phyloP scores from a whole-genome alignment of 331 rosid genomes.

The Telfairia occidentalis region DNA sequence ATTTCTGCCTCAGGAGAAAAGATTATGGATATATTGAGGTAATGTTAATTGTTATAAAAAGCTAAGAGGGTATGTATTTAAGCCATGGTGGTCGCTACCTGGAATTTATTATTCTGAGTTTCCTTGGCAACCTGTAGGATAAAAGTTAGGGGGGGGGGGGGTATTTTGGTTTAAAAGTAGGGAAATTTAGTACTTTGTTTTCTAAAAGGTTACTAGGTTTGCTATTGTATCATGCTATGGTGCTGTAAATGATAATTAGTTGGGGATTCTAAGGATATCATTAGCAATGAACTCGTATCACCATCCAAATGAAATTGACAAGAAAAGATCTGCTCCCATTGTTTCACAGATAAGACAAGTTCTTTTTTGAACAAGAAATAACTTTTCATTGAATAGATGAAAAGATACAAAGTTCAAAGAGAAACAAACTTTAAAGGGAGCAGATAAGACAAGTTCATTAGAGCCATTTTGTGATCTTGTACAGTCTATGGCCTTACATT shows the following conservation, averaged over 20 bases:
- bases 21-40: neutral
- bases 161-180: neutral
- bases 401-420: too few relatives aligned
- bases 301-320: neutral
- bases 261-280: neutral
- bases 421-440: too few relatives aligned
- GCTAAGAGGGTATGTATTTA: too few relatives aligned
- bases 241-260: neutral
- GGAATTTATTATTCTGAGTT: too few relatives aligned
- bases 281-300: neutral
- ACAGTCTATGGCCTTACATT: neutral
- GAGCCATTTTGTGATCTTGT: neutral
- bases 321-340: neutral
- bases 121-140: too few relatives aligned
- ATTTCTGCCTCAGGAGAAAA: neutral
- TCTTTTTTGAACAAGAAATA: too few relatives aligned
- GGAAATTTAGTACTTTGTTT: neutral
- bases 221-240: neutral
- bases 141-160: too few relatives aligned
- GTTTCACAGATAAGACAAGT: too few relatives aligned
- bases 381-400: too few relatives aligned
- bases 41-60: neutral
- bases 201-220: neutral
- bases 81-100: too few relatives aligned
- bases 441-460: too few relatives aligned